Conservation (phyloP, 805 yeast species). For the Monosporozyma siamensis region DNA sequence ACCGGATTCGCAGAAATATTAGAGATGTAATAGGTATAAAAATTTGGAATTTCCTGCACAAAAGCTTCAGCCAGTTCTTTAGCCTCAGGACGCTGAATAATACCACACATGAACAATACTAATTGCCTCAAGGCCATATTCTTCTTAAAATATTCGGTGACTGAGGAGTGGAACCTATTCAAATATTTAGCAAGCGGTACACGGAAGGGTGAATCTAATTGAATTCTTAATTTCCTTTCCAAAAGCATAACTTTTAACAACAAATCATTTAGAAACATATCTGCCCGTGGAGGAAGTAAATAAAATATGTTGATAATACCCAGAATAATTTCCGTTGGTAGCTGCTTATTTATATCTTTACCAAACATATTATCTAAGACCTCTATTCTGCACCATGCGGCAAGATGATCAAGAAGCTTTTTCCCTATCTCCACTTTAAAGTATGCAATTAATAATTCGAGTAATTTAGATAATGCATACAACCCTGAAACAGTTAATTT, state of each 20-base stretch:
- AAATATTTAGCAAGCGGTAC: constrained; percentile 81
- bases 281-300: constrained; percentile 83
- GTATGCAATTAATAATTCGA: constrained; percentile 81
- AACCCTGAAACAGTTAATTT: constrained; percentile 81
- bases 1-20: constrained; percentile 34
- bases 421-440: constrained; percentile 96
- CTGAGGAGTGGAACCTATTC: constrained; percentile 70
- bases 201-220: constrained; percentile 81
- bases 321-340: constrained; percentile 75
- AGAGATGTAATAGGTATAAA: constrained; percentile 39
- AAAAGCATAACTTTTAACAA: constrained; percentile 64
- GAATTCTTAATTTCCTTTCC: constrained; percentile 77
- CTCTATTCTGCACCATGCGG: constrained; percentile 90
- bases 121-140: constrained; percentile 58
- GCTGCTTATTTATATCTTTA: constrained; percentile 70
- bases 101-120: constrained; percentile 32
- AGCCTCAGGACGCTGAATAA: constrained; percentile 26
- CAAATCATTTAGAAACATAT: constrained; percentile 81
- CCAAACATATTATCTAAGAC: constrained; percentile 67
- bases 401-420: constrained; percentile 81
- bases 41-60: constrained; percentile 40
- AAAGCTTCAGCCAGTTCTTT: constrained; percentile 46
- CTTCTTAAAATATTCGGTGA: constrained; percentile 58
- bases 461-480: constrained; percentile 79
- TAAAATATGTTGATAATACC: constrained; percentile 90